phyloP scores from a whole-genome alignment of 2,329 filamentous ascomycete genomes.

The Tolypocladium amazonense region DNA sequence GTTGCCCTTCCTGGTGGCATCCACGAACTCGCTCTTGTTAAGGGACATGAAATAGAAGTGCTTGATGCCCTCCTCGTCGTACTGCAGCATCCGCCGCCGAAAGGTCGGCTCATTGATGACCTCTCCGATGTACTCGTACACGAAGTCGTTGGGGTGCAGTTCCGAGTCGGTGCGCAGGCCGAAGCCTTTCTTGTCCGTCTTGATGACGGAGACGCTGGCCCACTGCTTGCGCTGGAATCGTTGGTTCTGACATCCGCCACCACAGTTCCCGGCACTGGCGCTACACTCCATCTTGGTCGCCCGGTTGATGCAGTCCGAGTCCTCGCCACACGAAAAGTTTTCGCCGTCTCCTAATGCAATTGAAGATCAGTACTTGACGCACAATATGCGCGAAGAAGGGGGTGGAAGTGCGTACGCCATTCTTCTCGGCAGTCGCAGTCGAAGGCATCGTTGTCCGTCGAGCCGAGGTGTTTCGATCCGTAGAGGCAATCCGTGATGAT shows the following conservation, averaged over 20 bases:
- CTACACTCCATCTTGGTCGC: constrained; percentile 95
- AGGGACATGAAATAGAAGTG: constrained; percentile 99
- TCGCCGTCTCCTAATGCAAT: constrained; percentile 38
- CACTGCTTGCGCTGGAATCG: constrained; percentile 87
- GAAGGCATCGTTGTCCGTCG: constrained; percentile 78
- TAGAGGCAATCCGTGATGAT: constrained; percentile 81
- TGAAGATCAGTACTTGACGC: constrained; percentile 6
- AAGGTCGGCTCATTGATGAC: constrained; percentile 92
- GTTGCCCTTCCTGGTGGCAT: constrained; percentile 94
- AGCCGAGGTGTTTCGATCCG: constrained; percentile 81
- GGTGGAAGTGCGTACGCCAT: constrained; percentile 61
- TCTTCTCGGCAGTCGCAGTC: constrained; percentile 94
- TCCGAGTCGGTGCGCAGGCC: constrained; percentile 75
- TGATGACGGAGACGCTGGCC: constrained; percentile 86
- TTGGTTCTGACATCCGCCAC: constrained; percentile 81
- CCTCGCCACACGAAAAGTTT: constrained; percentile 86
- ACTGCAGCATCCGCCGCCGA: constrained; percentile 80
- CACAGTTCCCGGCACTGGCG: constrained; percentile 72
- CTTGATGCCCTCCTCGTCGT: constrained; percentile 93
- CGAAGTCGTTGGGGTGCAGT: constrained; percentile 76
- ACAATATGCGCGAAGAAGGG: background rate
- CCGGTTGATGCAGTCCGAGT: constrained; percentile 97
- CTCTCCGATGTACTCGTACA: constrained; percentile 97
- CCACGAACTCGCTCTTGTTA: constrained; percentile 90
- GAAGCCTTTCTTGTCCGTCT: constrained; percentile 95